A percentile compares a stretch with the other conserved stretches of the same genome.
phyloP scores from a whole-genome alignment of 345 rosid species.

The Acer campestre region DNA sequence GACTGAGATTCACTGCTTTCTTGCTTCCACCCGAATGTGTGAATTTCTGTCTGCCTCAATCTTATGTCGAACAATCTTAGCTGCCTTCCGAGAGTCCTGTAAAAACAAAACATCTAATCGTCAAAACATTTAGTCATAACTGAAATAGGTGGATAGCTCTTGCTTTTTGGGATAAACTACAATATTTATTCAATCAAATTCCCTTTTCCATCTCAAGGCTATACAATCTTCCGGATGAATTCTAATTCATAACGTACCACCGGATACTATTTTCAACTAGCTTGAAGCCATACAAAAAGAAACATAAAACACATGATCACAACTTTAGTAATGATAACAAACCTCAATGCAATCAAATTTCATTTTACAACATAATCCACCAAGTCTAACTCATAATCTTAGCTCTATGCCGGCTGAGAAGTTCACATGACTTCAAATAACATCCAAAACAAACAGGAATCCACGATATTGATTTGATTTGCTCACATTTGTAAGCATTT shows the following conservation, averaged over 20 bases:
- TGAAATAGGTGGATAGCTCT: background rate
- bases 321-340: background rate
- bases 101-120: slow-evolving; percentile 11
- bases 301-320: background rate
- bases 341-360: background rate
- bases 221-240: background rate
- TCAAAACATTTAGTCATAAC: slow-evolving; percentile 1
- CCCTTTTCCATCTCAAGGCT: slow-evolving; percentile 3
- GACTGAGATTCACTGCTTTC: slow-evolving; percentile 94
- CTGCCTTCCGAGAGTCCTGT: slow-evolving; percentile 81
- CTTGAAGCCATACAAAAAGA: background rate
- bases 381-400: background rate
- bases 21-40: slow-evolving; percentile 92
- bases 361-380: background rate
- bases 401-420: background rate
- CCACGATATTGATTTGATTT: background rate
- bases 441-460: background rate
- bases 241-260: background rate
- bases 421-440: background rate
- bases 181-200: background rate
- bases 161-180: background rate
- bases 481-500: background rate
- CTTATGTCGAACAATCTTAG: slow-evolving; percentile 80
- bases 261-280: background rate
- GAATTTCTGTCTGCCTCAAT: slow-evolving; percentile 75